A percentile compares a stretch with the other conserved stretches of the same genome.
Evolutionary conservation across 805 yeast species (phyloP).

Genomic region (Candida orba): DNA sequence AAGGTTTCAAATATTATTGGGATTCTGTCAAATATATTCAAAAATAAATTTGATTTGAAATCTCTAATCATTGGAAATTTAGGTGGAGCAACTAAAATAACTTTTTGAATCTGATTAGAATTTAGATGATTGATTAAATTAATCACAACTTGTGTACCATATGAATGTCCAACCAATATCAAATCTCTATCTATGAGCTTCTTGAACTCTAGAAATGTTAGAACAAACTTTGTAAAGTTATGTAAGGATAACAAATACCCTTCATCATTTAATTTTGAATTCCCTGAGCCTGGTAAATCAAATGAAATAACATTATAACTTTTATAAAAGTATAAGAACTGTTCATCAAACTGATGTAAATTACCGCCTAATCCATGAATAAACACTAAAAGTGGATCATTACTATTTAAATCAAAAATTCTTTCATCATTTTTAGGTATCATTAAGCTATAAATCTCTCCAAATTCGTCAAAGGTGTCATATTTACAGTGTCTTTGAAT

Average conservation of each 20-base stretch:
- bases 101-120: conserved; percentile 6
- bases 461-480: conserved; percentile 7
- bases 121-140: conserved; percentile 26
- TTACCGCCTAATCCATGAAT: conserved; percentile 92
- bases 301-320: conserved; percentile 59
- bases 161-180: conserved; percentile 61
- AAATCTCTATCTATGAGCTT: conserved; percentile 18
- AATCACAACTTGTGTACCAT: conserved; percentile 56
- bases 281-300: conserved; percentile 88
- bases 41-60: background rate
- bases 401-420: conserved; percentile 3
- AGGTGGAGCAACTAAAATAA: conserved; percentile 44
- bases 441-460: conserved; percentile 8
- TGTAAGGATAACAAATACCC: conserved; percentile 12
- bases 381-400: conserved; percentile 40
- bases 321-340: conserved; percentile 50
- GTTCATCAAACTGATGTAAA: conserved; percentile 73
- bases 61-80: conserved; percentile 13
- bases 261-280: conserved; percentile 3
- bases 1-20: conserved; percentile 16
- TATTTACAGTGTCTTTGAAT: conserved; percentile 8
- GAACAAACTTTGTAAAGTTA: conserved; percentile 12
- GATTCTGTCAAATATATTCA: conserved; percentile 1
- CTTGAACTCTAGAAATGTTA: conserved; percentile 7
- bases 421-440: conserved; percentile 11